Evolutionary conservation across 176 grass and related monocot genomes (phyloP).

Genomic region (Bolboschoenus planiculmis): DNA sequence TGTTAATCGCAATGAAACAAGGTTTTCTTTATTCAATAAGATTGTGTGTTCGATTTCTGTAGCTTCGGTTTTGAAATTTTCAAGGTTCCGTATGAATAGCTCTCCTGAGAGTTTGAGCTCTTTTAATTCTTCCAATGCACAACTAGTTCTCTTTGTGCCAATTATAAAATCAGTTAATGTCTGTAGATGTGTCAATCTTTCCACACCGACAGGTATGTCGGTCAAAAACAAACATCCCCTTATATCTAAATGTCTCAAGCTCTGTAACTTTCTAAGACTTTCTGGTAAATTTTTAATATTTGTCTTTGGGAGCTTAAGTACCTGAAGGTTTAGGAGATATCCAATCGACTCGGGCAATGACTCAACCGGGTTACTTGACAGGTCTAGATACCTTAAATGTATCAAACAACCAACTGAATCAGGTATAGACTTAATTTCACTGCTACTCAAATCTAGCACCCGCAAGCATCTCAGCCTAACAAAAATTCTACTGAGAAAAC

Average conservation of each 20-base stretch:
- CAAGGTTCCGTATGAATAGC: slow-evolving; percentile 6
- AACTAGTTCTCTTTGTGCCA: slow-evolving; percentile 1
- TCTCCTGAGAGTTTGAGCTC: background rate
- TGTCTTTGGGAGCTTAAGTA: background rate
- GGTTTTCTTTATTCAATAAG: slow-evolving; percentile 17
- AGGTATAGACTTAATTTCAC: slow-evolving; percentile 18
- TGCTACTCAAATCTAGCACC: slow-evolving; percentile 21
- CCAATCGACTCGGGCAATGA: background rate
- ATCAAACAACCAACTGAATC: slow-evolving; percentile 12
- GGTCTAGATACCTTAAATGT: slow-evolving; percentile 29
- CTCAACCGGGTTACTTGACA: slow-evolving; percentile 4
- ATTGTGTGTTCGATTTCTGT: background rate
- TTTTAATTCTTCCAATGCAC: slow-evolving; percentile 9
- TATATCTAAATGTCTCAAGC: slow-evolving; percentile 24
- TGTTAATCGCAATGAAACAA: slow-evolving; percentile 15
- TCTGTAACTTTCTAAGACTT: background rate
- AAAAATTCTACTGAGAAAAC: background rate
- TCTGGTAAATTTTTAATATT: slow-evolving; percentile 14
- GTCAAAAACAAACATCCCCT: slow-evolving; percentile 15
- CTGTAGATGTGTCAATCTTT: slow-evolving; percentile 10
- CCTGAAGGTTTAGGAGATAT: slow-evolving; percentile 20
- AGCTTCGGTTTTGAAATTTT: slow-evolving; percentile 3
- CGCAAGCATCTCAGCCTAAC: slow-evolving; percentile 4
- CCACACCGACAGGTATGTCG: background rate
- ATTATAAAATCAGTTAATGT: slow-evolving; percentile 20